Base-by-base conservation (phyloP, 1,284 basidiomycete species). In the Meira miltonrushii region DNA sequence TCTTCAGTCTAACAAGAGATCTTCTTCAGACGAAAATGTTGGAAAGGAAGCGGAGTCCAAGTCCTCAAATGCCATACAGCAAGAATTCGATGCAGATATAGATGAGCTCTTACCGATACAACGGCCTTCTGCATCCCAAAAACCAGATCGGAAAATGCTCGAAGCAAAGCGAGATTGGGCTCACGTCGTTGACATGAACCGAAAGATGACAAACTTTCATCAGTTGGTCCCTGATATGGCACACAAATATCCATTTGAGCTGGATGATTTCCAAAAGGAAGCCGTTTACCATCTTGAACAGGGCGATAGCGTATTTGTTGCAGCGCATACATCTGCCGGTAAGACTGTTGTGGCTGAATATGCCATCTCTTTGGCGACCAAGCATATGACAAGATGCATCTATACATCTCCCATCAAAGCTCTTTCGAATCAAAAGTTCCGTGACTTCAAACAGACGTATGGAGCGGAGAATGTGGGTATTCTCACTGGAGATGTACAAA, bases 341-440 rank as follows among this genome's bases (percentile, higher is more conserved):
- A 98, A 99, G 81, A 98, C 95, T 0, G 95, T 98, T 5, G 95
- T 99, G 1, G 94, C 95, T 1, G 95, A 99, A 78, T 99, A 98
- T 79, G 95, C 95, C 3, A 97, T 98, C 66, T 90, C 93, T 2
- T 83, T 99, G 1, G 93, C 95, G 2, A 88, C 88, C 60, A 94
- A 94, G 77, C 95, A 99, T 80, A 96, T 99, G 93, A 98, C 95
- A 19, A 57, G 93, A 62, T 92, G 94, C 4, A 97, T 98, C 71
- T 98, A 98, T 79, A 99, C 95, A 0, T 95, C 92, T 1, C 95
- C 95, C 0, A 99, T 99, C 80, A 99, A 99, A 75, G 95, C 95
- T 0, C 82, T 98, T 5, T 97, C 94, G 6, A 99, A 99, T 78
- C 95, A 98, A 75, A 99, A 99, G 79, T 98, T 95, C 79, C 85